Base-by-base conservation (phyloP, 169 alveolate species). In the Plasmodium coatneyi region DNA sequence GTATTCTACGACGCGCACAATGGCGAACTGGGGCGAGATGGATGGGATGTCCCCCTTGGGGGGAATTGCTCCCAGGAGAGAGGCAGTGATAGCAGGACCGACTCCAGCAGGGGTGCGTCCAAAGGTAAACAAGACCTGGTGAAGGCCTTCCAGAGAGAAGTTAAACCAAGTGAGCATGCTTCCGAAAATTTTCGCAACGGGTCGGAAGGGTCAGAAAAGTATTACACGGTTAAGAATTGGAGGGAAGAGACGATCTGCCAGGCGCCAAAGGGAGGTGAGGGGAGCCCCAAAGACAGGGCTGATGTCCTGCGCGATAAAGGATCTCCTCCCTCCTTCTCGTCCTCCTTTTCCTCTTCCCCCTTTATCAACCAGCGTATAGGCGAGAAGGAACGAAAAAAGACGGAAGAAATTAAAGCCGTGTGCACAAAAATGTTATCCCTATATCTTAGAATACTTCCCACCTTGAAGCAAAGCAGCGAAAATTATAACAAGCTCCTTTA, bases 401-500 rank as follows among this genome's bases (percentile, higher is more conserved):
- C 19, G 16, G 25, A 80, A 19, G 36, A 91, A 14, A 56, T 72
- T 46, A 22, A 28, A 32, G 32, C 30, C 5, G 71, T 91, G 72
- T 72, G 90, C 30, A 52, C 46, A 82, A 80, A 91, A 91, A 32
- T 80, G 41, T 16, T 91, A 41, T 32, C 81, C 74, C 36, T 81
- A 71, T 91, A 91, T 56, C 82, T 91, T 16, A 81, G 56, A 25
- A 91, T 52, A 71, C 71, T 80, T 80, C 41, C 78, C 30, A 82
- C 14, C 22, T 43, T 91, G 80, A 81, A 91, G 76, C 82, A 71
- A 71, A 71, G 22, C 39, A 71, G 74, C 76, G 95, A 91, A 43
- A 81, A 80, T 74, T 91, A 91, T 46, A 25, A 14, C 3, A 91
- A 82, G 56, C 12, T 81, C 14, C 92, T 91, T 46, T 91, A 91